These are phyloP conservation scores for Chaetomium fimeti DNA, from an alignment of 495 filamentous ascomycete species.

Conservation along the genomic window DNA sequence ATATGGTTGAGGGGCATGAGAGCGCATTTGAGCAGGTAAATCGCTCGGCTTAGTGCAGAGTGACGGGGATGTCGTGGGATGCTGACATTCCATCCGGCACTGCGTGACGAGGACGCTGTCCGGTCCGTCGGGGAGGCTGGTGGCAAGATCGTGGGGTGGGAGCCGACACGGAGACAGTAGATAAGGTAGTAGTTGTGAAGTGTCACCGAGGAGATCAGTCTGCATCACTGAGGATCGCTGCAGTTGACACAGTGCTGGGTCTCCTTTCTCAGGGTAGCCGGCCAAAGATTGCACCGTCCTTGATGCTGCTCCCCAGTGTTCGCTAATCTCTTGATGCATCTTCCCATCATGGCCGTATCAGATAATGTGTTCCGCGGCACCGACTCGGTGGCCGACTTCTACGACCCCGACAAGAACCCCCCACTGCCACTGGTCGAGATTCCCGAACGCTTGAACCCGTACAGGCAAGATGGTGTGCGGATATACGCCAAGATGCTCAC, in stretches of 20 bases:
- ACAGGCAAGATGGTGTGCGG: conserved; percentile 55
- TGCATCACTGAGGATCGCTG: neutral
- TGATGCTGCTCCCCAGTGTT: neutral
- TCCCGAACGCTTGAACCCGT: conserved; percentile 56
- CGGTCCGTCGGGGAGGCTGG: too few relatives aligned
- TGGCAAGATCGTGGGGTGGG: too few relatives aligned
- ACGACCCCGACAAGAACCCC: conserved; percentile 56
- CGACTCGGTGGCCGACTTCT: conserved; percentile 55
- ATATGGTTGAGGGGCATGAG: too few relatives aligned
- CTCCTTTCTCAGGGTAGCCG: too few relatives aligned
- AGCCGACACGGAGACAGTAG: too few relatives aligned
- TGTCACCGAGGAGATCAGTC: too few relatives aligned
- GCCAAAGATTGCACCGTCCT: neutral
- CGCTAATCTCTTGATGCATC: neutral
- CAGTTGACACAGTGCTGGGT: neutral
- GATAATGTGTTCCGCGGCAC: conserved; percentile 57
- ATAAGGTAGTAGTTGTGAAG: too few relatives aligned
- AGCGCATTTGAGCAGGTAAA: too few relatives aligned
- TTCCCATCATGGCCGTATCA: neutral
- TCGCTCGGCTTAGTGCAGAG: too few relatives aligned
- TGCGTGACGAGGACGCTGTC: too few relatives aligned
- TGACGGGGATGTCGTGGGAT: too few relatives aligned
- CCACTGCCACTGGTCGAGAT: conserved; percentile 61
- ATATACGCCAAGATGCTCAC: conserved; percentile 67
- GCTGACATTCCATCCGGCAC: too few relatives aligned